phyloP scores from a whole-genome alignment of 306 rosid genomes.

The Vachellia pachyceras region DNA sequence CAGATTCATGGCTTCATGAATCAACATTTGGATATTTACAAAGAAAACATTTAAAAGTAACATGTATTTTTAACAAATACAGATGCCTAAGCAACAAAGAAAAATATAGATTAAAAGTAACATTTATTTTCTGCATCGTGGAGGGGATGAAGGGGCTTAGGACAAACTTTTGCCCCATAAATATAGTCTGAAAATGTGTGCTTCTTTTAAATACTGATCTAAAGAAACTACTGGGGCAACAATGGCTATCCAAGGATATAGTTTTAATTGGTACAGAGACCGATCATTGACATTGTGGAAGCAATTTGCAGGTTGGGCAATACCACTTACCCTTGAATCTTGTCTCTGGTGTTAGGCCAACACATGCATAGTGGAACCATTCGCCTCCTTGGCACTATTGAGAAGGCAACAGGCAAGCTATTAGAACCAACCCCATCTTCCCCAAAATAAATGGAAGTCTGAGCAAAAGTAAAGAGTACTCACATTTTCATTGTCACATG shows the following conservation, averaged over 20 bases:
- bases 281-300: conserved; percentile 61
- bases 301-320: conserved; percentile 86
- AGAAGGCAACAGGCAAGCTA: conserved; percentile 29
- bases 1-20: too few species aligned
- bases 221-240: conserved; percentile 38
- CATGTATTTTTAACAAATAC: neutral
- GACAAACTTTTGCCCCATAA: conserved; percentile 34
- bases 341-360: conserved; percentile 95
- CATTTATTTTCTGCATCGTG: neutral
- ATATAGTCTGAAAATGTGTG: conserved; percentile 29
- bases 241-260: conserved; percentile 27
- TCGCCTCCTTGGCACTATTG: conserved; percentile 98
- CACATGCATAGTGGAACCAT: conserved; percentile 98
- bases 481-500: conserved; percentile 95
- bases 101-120: neutral
- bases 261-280: conserved; percentile 31
- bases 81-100: too few species aligned
- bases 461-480: conserved; percentile 46
- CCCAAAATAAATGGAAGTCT: conserved; percentile 17
- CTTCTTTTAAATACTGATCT: conserved; percentile 1
- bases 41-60: neutral
- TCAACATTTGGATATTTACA: too few species aligned
- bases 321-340: conserved; percentile 99
- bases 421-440: conserved; percentile 29
- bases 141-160: conserved; percentile 10